These are phyloP conservation scores for Babesia bigemina DNA, from an alignment of 169 alveolate genomes.

Conservation along the genomic window DNA sequence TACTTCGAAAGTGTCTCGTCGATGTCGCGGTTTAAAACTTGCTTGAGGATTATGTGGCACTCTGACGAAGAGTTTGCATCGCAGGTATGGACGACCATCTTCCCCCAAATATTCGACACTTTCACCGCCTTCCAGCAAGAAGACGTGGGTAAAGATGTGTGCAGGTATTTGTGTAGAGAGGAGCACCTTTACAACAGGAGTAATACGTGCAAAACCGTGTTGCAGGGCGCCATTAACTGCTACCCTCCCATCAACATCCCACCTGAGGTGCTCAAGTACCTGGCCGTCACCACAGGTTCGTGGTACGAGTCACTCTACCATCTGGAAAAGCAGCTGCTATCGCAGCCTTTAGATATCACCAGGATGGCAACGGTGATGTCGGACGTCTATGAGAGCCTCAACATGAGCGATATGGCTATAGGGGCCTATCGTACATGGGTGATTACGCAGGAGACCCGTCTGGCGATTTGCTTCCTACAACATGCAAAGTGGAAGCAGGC, in stretches of 20 bases:
- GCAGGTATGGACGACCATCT: constrained; percentile 29
- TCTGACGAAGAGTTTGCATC: constrained; percentile 32
- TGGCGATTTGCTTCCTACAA: constrained; percentile 59
- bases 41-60: constrained; percentile 44
- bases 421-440: constrained; percentile 68
- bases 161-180: constrained; percentile 24
- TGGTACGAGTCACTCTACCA: constrained; percentile 45
- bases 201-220: constrained; percentile 11
- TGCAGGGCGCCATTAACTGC: constrained; percentile 33
- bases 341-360: constrained; percentile 67
- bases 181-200: constrained; percentile 29
- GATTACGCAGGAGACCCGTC: constrained; percentile 62
- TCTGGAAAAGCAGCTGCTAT: constrained; percentile 56
- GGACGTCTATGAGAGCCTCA: constrained; percentile 42
- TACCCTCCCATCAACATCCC: constrained; percentile 50
- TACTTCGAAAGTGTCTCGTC: constrained; percentile 2
- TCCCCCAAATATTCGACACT: constrained; percentile 37
- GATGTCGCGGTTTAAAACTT: constrained; percentile 1
- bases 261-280: constrained; percentile 46
- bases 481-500: constrained; percentile 67
- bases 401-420: constrained; percentile 54
- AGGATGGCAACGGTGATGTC: constrained; percentile 60
- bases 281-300: constrained; percentile 26
- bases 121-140: constrained; percentile 34
- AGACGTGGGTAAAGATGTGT: constrained; percentile 14